Evolutionary conservation across 805 yeast genomes (phyloP), one percentile per base, ranked within the genome.

Genomic region (Blastobotrys americana): DNA sequence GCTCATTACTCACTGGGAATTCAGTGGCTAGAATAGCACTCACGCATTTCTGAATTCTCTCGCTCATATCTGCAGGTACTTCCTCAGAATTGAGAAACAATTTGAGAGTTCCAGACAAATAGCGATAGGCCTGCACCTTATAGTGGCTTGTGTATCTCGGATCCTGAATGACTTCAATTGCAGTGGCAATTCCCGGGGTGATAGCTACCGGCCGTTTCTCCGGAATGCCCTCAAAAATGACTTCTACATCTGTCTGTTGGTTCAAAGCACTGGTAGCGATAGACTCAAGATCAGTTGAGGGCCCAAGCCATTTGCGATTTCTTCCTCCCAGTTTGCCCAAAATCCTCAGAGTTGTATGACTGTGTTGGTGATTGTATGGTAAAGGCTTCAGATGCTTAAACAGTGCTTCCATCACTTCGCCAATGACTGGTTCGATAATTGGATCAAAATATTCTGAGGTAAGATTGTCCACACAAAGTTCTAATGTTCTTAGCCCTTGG

Each of bases 361-460:
- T 83, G 53, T 89, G 96, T 52, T 87, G 95, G 55, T 93, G 97
- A 53, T 84, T 86, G 60, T 87, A 88, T 0, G 99, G 97, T 28
- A 89, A 74, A 1, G 99, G 98, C 56, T 80, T 80, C 53, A 93
- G 65, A 55, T 90, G 93, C 50, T 77, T 81, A 90, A 96, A 93
- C 27, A 93, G 69, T 0, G 97, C 95, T 33, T 82, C 80, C 86
- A 89, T 84, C 1, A 94, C 88, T 54, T 93, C 97, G 48, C 85
- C 94, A 43, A 90, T 80, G 1, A 89, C 97, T 0, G 99, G 97
- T 58, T 89, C 97, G 48, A 93, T 80, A 59, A 93, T 89, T 2
- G 98, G 97, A 56, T 93, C 98, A 63, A 93, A 88, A 62, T 89
- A 93, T 52, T 89, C 95, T 0, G 97, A 95, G 0, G 97, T 94